Percentiles rank a stretch among this genome's conserved stretches.
Conservation (phyloP, 176 grass and related monocot species). For the Eragrostis curvula region DNA sequence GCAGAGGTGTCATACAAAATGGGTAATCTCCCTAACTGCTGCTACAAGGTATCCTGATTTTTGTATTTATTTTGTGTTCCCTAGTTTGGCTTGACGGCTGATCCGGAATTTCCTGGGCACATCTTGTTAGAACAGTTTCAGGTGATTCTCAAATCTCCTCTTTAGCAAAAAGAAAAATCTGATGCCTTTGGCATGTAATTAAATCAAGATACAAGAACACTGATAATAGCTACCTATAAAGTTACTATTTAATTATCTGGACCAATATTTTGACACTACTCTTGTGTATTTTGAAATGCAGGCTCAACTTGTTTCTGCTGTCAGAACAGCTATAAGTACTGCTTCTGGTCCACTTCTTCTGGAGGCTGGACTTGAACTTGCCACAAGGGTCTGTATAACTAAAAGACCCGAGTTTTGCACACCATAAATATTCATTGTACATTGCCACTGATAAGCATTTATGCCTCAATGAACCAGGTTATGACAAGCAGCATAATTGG, state of each 20-base stretch:
- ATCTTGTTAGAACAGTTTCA: slow-evolving; percentile 99
- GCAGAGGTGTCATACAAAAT: neutral
- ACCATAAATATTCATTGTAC: neutral
- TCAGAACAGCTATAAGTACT: slow-evolving; percentile 85
- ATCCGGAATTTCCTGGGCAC: slow-evolving; percentile 97
- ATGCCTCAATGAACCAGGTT: slow-evolving; percentile 64
- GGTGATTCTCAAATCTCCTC: slow-evolving; percentile 52
- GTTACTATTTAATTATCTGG: slow-evolving; percentile 6
- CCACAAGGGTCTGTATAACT: slow-evolving; percentile 64
- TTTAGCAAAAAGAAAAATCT: slow-evolving; percentile 9
- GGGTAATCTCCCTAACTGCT: neutral
- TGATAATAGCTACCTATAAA: slow-evolving; percentile 10
- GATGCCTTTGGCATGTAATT: slow-evolving; percentile 16
- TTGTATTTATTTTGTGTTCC: slow-evolving; percentile 45
- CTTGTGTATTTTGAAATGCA: slow-evolving; percentile 54
- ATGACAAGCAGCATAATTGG: slow-evolving; percentile 89
- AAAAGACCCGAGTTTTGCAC: slow-evolving; percentile 11
- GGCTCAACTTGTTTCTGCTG: slow-evolving; percentile 97
- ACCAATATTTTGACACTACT: slow-evolving; percentile 16
- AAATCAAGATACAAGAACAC: slow-evolving; percentile 1
- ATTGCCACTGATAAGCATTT: slow-evolving; percentile 29
- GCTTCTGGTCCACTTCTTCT: slow-evolving; percentile 87
- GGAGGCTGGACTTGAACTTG: slow-evolving; percentile 91
- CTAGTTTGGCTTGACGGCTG: slow-evolving; percentile 78
- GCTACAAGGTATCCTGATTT: neutral